Evolutionary conservation across 2,329 filamentous ascomycete genomes (phyloP), one percentile per base, ranked within the genome.

Genomic region (Cladosporium sp.): DNA sequence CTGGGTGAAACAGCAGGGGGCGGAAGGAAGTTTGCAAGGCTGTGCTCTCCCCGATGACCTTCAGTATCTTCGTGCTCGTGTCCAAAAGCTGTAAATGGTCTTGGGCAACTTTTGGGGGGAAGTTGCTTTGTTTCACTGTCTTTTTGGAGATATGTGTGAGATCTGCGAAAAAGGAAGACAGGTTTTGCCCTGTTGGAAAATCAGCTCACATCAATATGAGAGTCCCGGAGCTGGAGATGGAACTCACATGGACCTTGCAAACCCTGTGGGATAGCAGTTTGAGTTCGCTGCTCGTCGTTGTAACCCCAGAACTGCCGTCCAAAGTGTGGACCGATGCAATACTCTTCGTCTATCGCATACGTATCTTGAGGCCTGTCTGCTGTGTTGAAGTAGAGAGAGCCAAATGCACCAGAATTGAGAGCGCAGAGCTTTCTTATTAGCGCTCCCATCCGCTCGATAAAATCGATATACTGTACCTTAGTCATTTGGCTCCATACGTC

Each of bases 1-100:
- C 79, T 36, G 65, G 67, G 62, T 81, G 77, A 78, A 73, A 77
- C 23, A 76, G 69, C 69, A 73, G 70, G 16, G 67, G 58, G 11
- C 46, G 5, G 23, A 5, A 49, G 5, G 21, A 23, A 2, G 26
- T 11, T 18, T 49, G 46, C 3, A 14, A 26, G 10, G 21, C 16
- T 13, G 10, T 5, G 46, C 2, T 26, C 1, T 14, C 25, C 5
- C 46, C 21, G 16, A 49, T 14, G 4, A 16, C 8, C 11, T 49
- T 18, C 21, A 49, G 11, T 1, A 3, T 18, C 46, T 49, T 49
- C 10, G 2, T 26, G 13, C 46, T 49, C 21, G 13, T 49, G 5
- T 49, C 23, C 25, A 49, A 5, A 26, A 49, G 46, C 46, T 26
- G 23, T 11, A 1, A 16, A 26, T 49, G 23, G 14, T 49, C 46